These are phyloP conservation scores for Haemoproteus tartakovskyi DNA, from an alignment of 169 alveolate genomes.

Conservation along the genomic window DNA sequence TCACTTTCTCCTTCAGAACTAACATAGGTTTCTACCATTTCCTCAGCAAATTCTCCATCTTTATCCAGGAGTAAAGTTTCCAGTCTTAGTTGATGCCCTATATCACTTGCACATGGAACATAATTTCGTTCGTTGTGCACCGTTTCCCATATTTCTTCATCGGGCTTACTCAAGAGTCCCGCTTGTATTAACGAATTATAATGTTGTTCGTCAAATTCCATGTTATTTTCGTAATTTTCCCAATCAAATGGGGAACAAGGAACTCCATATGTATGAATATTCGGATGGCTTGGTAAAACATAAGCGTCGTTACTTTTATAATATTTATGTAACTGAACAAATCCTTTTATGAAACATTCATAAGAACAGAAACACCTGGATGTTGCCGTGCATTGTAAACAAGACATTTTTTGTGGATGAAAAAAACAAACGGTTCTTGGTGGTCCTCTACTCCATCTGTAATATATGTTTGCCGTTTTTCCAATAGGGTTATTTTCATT, in stretches of 20 bases:
- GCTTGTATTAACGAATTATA: conserved; percentile 69
- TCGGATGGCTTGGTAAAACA: conserved; percentile 75
- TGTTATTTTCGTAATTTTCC: conserved; percentile 69
- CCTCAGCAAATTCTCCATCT: conserved; percentile 10
- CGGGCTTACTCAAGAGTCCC: conserved; percentile 67
- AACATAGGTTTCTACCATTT: too few relatives aligned
- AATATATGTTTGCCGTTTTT: conserved; percentile 62
- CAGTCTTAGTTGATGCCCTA: conserved; percentile 75
- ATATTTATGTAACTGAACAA: conserved; percentile 73
- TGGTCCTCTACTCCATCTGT: conserved; percentile 81
- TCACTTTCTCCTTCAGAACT: conserved; percentile 1
- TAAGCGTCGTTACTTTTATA: conserved; percentile 70
- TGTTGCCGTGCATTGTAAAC: conserved; percentile 76
- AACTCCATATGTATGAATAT: conserved; percentile 78
- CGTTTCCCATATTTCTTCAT: conserved; percentile 70
- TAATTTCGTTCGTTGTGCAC: conserved; percentile 72
- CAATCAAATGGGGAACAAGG: conserved; percentile 78
- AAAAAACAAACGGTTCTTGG: conserved; percentile 79
- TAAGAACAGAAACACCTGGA: conserved; percentile 77
- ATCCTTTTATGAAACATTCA: conserved; percentile 72
- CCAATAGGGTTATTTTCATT: conserved; percentile 67
- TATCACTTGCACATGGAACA: conserved; percentile 73
- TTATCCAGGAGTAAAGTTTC: conserved; percentile 71
- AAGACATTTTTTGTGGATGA: conserved; percentile 77
- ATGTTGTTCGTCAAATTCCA: conserved; percentile 75